Evolutionary conservation across 768 basidiomycete species (phyloP), one percentile per base, ranked within the genome.

Genomic region (Leccinum broughii): DNA sequence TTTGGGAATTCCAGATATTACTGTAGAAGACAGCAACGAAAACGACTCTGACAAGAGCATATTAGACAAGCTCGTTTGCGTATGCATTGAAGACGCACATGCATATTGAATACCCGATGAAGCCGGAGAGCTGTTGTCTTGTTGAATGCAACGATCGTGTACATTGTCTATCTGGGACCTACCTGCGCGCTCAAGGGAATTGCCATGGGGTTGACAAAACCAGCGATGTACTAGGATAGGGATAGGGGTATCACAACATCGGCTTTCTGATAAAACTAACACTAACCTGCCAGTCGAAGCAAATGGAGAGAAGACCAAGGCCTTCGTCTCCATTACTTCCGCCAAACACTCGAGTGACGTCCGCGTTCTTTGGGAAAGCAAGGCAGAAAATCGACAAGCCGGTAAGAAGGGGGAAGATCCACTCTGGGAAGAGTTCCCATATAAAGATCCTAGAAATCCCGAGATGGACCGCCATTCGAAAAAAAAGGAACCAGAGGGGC

Each of bases 281-380:
- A 20, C 30, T 24, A 14, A 53, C 72, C 73, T 85, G 83, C 85
- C 86, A 88, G 66, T 88, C 86, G 14, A 88, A 72, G 62, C 77
- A 85, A 39, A 87, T 66, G 1, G 85, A 79, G 46, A 88, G 80
- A 55, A 83, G 70, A 10, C 85, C 86, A 46, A 87, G 78, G 10
- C 86, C 85, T 70, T 87, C 85, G 57, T 88, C 85, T 55, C 79
- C 85, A 35, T 83, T 80, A 41, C 79, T 83, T 49, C 86, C 86
- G 54, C 86, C 85, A 64, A 87, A 86, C 34, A 86, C 74, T 34
- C 81, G 77, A 0, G 84, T 81, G 59, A 86, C 75, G 71, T 78
- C 77, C 0, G 81, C 62, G 55, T 76, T 83, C 17, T 85, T 71
- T 46, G 77, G 78, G 49, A 79, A 77, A 2, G 85, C 79, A 41